Evolutionary conservation across 2,329 filamentous ascomycete species (phyloP).

Genomic region (Trichoderma arundinaceum): DNA sequence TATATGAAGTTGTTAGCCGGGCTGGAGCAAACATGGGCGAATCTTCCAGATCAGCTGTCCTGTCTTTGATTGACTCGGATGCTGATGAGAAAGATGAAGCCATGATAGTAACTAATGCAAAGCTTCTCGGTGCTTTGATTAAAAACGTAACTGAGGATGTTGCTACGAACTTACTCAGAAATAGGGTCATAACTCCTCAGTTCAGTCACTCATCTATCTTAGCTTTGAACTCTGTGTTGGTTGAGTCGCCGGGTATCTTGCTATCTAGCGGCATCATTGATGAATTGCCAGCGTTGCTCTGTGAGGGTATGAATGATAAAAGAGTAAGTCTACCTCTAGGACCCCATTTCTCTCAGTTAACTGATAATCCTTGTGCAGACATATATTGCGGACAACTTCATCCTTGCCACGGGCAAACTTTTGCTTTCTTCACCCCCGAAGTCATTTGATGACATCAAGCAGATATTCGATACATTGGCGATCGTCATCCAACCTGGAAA

Average conservation of each 20-base stretch:
- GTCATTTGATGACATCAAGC: conserved; percentile 76
- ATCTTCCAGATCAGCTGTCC: conserved; percentile 80
- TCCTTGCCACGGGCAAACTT: conserved; percentile 90
- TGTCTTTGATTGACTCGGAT: conserved; percentile 87
- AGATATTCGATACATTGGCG: conserved; percentile 79
- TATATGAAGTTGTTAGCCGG: conserved; percentile 96
- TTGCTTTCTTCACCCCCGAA: conserved; percentile 72
- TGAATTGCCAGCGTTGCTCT: conserved; percentile 77
- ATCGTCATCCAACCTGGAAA: conserved; percentile 76
- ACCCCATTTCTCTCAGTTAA: neutral
- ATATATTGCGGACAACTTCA: conserved; percentile 86
- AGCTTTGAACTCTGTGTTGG: conserved; percentile 84
- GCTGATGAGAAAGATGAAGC: conserved; percentile 73
- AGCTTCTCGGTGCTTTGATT: conserved; percentile 85
- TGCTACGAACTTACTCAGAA: conserved; percentile 64
- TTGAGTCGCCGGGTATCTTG: conserved; percentile 76
- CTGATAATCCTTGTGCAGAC: conserved; percentile 53
- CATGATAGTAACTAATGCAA: conserved; percentile 89
- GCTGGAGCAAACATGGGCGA: conserved; percentile 96
- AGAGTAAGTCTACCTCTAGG: conserved; percentile 62
- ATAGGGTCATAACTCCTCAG: conserved; percentile 77
- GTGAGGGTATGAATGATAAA: conserved; percentile 77
- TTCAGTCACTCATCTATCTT: conserved; percentile 81
- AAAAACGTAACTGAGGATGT: conserved; percentile 80
- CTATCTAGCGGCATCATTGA: conserved; percentile 69